Evolutionary conservation across 2,329 filamentous ascomycete genomes (phyloP).

Genomic region (Colletotrichum gigasporum): DNA sequence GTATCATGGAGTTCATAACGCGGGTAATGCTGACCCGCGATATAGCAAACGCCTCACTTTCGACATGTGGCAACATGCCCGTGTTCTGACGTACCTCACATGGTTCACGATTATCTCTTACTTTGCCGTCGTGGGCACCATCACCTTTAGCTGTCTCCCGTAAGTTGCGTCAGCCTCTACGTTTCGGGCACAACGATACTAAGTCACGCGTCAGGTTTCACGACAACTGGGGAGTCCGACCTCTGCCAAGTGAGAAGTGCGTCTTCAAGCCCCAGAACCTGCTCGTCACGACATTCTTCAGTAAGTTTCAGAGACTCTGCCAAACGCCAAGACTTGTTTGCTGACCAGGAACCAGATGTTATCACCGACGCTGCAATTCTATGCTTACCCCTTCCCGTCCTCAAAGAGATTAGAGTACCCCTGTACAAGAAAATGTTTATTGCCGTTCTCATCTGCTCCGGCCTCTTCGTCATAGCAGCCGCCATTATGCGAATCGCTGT

Average conservation of each 20-base stretch:
- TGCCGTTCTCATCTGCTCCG: conserved; percentile 14
- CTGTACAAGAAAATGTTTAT: conserved; percentile 20
- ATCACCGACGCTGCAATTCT: conserved; percentile 20
- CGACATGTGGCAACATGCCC: conserved; percentile 35
- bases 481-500: conserved; percentile 16
- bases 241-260: conserved; percentile 28
- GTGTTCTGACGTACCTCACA: conserved; percentile 1
- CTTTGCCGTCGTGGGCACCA: conserved; percentile 12
- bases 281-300: conserved; percentile 34
- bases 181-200: neutral
- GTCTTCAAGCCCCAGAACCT: conserved; percentile 36
- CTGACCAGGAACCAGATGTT: neutral
- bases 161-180: neutral
- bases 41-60: conserved; percentile 38
- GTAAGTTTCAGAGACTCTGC: neutral
- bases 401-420: conserved; percentile 10
- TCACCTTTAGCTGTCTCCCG: conserved; percentile 20
- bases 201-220: neutral
- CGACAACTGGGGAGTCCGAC: conserved; percentile 19
- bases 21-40: neutral
- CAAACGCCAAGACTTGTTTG: neutral
- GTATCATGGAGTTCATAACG: no score
- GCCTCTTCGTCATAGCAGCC: conserved; percentile 18
- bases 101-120: conserved; percentile 15
- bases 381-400: conserved; percentile 1